Conservation (phyloP, 2,329 filamentous ascomycete genomes). For the Malbranchea zuffiana region DNA sequence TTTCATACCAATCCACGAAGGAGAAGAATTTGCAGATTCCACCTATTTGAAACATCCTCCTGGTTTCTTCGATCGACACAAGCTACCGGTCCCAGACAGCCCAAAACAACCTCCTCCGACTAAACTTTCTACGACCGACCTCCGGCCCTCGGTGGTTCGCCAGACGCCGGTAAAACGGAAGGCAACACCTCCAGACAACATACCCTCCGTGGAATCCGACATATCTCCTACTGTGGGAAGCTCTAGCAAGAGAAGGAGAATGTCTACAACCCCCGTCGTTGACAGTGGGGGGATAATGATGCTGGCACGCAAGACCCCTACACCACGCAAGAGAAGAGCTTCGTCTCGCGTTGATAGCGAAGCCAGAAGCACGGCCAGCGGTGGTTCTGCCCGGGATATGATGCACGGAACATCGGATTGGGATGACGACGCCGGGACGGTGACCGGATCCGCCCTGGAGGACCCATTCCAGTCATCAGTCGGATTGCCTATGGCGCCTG, state of each 20-base stretch:
- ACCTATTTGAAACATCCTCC: constrained; percentile 23
- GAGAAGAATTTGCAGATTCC: constrained; percentile 20
- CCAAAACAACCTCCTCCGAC: neutral
- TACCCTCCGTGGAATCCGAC: constrained; percentile 11
- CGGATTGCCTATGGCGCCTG: no score
- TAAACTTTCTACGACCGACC: neutral
- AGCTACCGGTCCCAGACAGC: constrained; percentile 27
- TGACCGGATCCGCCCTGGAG: no score
- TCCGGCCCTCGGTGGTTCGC: neutral
- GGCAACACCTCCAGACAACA: constrained; percentile 1
- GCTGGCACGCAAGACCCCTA: neutral
- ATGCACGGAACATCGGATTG: no score
- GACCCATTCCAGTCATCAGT: no score
- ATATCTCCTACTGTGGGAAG: constrained; percentile 7
- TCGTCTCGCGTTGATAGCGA: neutral
- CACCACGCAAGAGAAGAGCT: constrained; percentile 5
- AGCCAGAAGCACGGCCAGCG: no score
- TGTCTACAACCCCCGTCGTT: neutral
- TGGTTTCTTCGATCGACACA: constrained; percentile 32
- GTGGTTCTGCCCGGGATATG: no score
- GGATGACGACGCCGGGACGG: no score
- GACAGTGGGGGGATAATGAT: constrained; percentile 6
- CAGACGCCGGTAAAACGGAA: neutral
- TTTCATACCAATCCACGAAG: constrained; percentile 34
- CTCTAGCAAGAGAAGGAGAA: constrained; percentile 15